A percentile compares a stretch with the other conserved stretches of the same genome.
These are phyloP conservation scores for Xerocomus minutiporus DNA, from an alignment of 1,284 basidiomycete genomes.

Conservation along the genomic window DNA sequence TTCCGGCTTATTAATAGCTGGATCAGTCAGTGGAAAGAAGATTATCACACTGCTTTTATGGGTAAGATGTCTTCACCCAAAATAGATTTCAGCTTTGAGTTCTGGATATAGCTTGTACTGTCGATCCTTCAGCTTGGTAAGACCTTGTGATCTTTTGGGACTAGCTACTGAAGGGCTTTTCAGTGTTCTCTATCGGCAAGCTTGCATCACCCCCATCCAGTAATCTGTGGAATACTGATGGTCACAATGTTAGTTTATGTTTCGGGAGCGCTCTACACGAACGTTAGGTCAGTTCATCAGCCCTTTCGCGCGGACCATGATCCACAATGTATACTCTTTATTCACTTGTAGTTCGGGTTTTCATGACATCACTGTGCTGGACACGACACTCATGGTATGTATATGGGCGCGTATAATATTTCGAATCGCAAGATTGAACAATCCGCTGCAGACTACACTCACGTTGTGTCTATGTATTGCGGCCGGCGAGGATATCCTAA, in stretches of 20 bases:
- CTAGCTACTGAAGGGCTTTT: not conserved
- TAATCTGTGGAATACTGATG: no score
- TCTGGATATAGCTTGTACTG: not conserved
- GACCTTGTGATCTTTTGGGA: not conserved
- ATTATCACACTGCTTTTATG: slow-evolving; percentile 9
- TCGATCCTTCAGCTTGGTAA: slow-evolving; percentile 9
- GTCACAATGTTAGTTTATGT: not conserved
- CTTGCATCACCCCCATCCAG: no score
- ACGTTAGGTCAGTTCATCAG: no score
- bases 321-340: no score
- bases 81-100: not conserved
- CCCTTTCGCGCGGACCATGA: no score
- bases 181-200: not conserved
- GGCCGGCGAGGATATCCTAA: slow-evolving; percentile 5
- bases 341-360: no score
- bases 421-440: no score
- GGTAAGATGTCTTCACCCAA: slow-evolving; percentile 1
- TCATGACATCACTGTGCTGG: no score
- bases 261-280: no score
- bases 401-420: no score
- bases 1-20: not conserved
- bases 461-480: not conserved
- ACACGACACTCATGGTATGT: no score
- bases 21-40: slow-evolving; percentile 8
- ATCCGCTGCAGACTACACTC: no score